A percentile compares a stretch with the other conserved stretches of the same genome.
phyloP scores from a whole-genome alignment of 441 rosid species.

The Hura crepitans region DNA sequence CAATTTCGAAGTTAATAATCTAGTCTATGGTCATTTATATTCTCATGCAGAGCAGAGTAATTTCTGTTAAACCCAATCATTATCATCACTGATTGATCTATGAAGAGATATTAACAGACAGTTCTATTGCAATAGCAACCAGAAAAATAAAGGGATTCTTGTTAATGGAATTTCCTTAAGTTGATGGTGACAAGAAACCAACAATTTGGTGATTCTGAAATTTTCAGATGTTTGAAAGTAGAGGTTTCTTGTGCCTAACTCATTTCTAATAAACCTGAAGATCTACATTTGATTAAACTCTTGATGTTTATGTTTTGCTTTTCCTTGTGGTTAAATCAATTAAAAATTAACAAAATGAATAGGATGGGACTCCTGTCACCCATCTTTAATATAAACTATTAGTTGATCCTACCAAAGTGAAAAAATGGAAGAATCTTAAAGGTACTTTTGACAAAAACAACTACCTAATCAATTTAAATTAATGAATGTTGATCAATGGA shows the following conservation, averaged over 20 bases:
- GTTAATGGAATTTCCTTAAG: conserved; percentile 27
- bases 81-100: too few relatives aligned
- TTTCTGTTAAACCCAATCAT: too few relatives aligned
- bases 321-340: conserved; percentile 6
- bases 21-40: neutral
- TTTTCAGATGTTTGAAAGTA: conserved; percentile 20
- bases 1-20: neutral
- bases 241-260: conserved; percentile 20
- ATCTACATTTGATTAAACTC: conserved; percentile 13
- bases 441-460: conserved; percentile 15
- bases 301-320: conserved; percentile 7
- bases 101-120: neutral
- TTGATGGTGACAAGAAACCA: conserved; percentile 39
- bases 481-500: neutral
- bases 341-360: conserved; percentile 19
- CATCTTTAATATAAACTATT: neutral
- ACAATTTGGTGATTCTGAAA: conserved; percentile 2
- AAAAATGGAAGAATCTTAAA: conserved; percentile 15
- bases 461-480: conserved; percentile 1
- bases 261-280: conserved; percentile 6
- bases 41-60: too few relatives aligned
- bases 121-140: neutral
- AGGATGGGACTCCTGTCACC: conserved; percentile 6
- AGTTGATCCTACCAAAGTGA: too few relatives aligned
- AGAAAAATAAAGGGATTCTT: conserved; percentile 23